Conservation (phyloP, 768 basidiomycete species). For the Rhodotorula diobovata region DNA sequence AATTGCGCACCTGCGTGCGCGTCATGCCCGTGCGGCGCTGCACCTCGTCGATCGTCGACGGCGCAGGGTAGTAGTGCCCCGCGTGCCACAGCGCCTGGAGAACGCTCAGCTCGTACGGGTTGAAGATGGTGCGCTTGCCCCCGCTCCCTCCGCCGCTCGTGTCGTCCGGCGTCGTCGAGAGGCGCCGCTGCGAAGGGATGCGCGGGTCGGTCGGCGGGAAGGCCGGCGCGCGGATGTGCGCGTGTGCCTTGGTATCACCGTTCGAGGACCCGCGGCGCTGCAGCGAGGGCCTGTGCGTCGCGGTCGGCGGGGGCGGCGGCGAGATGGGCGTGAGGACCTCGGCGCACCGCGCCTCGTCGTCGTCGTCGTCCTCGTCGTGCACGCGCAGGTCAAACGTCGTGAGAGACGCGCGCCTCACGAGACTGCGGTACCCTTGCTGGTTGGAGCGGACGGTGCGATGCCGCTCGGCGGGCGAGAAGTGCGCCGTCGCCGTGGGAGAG, state of each 20-base stretch:
- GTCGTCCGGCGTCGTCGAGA: neutral
- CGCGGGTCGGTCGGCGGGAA: conserved; percentile 1
- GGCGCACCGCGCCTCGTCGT: too few relatives aligned
- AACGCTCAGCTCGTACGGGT: neutral
- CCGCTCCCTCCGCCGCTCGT: neutral
- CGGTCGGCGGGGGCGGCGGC: too few relatives aligned
- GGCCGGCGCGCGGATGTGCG: neutral
- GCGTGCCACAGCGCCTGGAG: neutral
- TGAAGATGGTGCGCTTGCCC: neutral
- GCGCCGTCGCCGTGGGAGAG: neutral
- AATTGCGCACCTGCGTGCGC: conserved; percentile 1
- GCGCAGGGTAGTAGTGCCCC: neutral
- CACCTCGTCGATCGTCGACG: neutral
- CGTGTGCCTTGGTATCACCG: too few relatives aligned
- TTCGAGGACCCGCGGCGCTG: neutral
- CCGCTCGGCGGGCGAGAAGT: neutral
- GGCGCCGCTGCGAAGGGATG: neutral
- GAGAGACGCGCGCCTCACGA: neutral
- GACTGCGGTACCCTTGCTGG: neutral
- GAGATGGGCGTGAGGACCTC: too few relatives aligned
- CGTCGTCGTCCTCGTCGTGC: neutral
- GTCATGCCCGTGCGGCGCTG: conserved; percentile 1
- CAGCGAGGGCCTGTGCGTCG: too few relatives aligned
- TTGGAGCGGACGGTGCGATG: neutral
- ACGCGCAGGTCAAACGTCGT: neutral